Evolutionary conservation across 2,329 filamentous ascomycete species (phyloP), one percentile per base, ranked within the genome.

Genomic region (Niveomyces coronatus): DNA sequence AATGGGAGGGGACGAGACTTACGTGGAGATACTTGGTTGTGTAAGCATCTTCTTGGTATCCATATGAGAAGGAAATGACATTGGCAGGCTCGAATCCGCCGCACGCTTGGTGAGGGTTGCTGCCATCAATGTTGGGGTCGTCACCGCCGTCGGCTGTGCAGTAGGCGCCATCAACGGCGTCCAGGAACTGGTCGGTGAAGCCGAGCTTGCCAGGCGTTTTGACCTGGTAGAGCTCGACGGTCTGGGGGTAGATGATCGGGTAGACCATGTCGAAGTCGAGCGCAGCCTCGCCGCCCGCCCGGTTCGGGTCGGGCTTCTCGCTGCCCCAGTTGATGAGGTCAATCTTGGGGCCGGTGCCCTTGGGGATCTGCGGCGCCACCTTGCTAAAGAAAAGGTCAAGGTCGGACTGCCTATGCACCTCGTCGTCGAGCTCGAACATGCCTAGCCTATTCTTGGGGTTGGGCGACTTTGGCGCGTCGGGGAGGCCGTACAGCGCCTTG

Each of bases 121-220:
- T 71, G 73, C 9, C 70, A 69, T 9, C 57, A 63, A 13, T 45
- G 10, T 53, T 57, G 50, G 4, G 60, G 54, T 45, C 54, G 44
- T 74, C 61, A 11, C 70, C 70, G 0, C 40, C 58, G 70, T 2
- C 66, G 67, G 16, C 67, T 5, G 60, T 63, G 56, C 72, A 74
- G 53, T 73, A 74, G 33, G 60, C 64, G 5, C 67, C 69, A 45
- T 72, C 69, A 23, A 73, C 58, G 26, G 68, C 69, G 40, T 71
- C 67, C 30, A 68, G 60, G 48, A 72, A 68, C 22, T 64, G 67
- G 49, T 68, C 67, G 18, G 42, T 37, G 18, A 50, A 64, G 53
- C 31, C 63, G 10, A 23, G 18, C 5, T 6, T 9, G 22, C 29
- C 4, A 2, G 5, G 56, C 11, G 5, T 45, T 39, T 50, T 52